Evolutionary conservation across 805 yeast genomes (phyloP), one percentile per base, ranked within the genome.

Genomic region (Candida boleticola): DNA sequence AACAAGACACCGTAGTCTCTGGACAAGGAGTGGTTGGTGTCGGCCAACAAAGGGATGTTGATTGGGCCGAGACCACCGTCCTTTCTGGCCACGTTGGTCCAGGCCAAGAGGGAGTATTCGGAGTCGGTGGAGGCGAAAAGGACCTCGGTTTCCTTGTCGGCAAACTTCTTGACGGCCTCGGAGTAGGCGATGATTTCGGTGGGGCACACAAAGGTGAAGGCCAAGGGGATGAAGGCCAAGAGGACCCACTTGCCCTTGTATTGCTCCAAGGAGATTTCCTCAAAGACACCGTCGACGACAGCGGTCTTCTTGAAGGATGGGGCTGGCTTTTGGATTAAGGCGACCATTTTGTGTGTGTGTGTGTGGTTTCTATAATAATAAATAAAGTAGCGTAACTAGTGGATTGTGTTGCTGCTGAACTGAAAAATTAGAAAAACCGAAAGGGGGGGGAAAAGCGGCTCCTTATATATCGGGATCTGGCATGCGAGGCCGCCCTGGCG

Each of bases 171-270:
- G 58, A 81, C 86, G 57, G 97, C 97, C 58, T 92, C 96, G 51
- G 97, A 87, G 85, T 89, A 93, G 57, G 98, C 98, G 72, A 93
- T 83, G 77, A 93, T 90, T 79, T 93, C 98, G 56, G 99, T 93
- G 71, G 99, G 99, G 77, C 99, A 93, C 51, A 93, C 98, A 58
- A 93, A 93, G 48, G 99, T 93, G 90, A 93, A 93, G 40, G 99
- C 99, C 80, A 92, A 77, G 71, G 99, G 99, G 68, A 93, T 85
- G 77, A 93, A 93, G 50, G 95, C 98, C 62, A 93, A 79, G 53
- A 93, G 73, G 55, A 93, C 97, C 96, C 97, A 93, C 75, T 93
- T 88, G 64, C 99, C 99, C 77, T 84, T 84, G 87, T 84, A 93
- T 73, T 88, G 85, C 61, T 92, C 98, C 58, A 93, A 83, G 48